Evolutionary conservation across 345 rosid genomes (phyloP), one percentile per base, ranked within the genome.

Genomic region (Cardamine occulta): DNA sequence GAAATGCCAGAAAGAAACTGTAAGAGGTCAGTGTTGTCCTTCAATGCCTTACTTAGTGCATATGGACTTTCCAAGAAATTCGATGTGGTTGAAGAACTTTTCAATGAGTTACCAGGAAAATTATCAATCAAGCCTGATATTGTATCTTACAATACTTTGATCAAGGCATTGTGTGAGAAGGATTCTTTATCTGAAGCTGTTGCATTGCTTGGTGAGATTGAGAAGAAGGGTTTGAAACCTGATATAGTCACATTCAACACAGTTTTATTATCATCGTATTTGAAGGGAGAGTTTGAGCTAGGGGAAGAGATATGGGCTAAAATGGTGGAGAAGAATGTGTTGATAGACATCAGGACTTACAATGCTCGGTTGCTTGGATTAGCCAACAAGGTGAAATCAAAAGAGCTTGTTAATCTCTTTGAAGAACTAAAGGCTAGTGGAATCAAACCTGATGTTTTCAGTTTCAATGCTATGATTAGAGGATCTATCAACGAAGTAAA

Each of bases 1-100:
- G 92, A 90, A 92, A 88, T 90, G 94, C 91, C 87, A 1, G 73
- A 78, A 0, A 14, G 83, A 18, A 80, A 83, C 24, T 85, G 92
- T 49, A 74, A 75, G 7, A 85, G 85, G 47, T 84, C 93, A 8
- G 84, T 84, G 15, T 53, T 78, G 64, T 88, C 98, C 7, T 85
- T 86, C 75, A 93, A 90, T 66, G 88, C 90, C 1, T 78, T 93
- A n/a, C 71, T 87, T 49, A 83, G 82, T 7, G 91, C 90, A 3
- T 88, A 80, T 65, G 76, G 85, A 7, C 72, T 79, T 58, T 72
- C 91, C 4, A 84, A 83, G 49, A 85, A 80, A 77, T 83, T 82
- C 39, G 86, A 85, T 69, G 48, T 74, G 78, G 74, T 83, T 18
- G 76, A 81, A 59, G 67, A 26, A 4, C 49, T 93, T 35, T 67